These are phyloP conservation scores for Alnus glutinosa DNA, from an alignment of 306 rosid species.

Conservation along the genomic window DNA sequence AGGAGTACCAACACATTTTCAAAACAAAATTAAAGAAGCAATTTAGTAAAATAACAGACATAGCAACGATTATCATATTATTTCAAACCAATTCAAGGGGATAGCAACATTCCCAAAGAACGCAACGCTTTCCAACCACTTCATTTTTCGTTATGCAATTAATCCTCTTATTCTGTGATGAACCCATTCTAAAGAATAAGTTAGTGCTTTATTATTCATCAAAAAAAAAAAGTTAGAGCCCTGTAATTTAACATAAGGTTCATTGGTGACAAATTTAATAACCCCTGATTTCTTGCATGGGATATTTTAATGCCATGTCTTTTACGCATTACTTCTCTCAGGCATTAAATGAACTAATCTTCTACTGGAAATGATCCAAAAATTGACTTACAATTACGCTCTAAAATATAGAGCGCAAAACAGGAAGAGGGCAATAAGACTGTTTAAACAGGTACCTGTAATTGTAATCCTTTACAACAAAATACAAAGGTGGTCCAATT, in stretches of 20 bases:
- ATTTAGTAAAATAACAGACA: neutral
- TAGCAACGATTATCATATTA: neutral
- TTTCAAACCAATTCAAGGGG: neutral
- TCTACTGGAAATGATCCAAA: slow-evolving; percentile 20
- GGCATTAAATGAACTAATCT: neutral
- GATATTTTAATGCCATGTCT: neutral
- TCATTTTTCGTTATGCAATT: neutral
- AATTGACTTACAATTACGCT: slow-evolving; percentile 4
- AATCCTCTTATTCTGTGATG: neutral
- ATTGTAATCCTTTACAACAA: slow-evolving; percentile 87
- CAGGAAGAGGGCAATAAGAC: slow-evolving; percentile 10
- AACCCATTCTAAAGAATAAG: neutral
- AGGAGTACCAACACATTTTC: neutral
- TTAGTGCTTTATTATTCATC: too few species aligned
- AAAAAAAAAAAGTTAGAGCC: neutral
- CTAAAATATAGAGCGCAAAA: slow-evolving; percentile 16
- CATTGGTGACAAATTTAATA: neutral
- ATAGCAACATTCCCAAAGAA: neutral
- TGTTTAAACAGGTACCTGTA: slow-evolving; percentile 60
- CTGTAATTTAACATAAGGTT: neutral
- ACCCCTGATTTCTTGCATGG: neutral
- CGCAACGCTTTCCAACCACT: neutral
- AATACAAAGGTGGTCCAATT: slow-evolving; percentile 92
- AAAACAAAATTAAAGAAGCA: neutral
- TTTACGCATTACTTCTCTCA: neutral